Conservation (phyloP, 225 moss, liverwort and hornwort genomes). For the Ulota crispa region DNA sequence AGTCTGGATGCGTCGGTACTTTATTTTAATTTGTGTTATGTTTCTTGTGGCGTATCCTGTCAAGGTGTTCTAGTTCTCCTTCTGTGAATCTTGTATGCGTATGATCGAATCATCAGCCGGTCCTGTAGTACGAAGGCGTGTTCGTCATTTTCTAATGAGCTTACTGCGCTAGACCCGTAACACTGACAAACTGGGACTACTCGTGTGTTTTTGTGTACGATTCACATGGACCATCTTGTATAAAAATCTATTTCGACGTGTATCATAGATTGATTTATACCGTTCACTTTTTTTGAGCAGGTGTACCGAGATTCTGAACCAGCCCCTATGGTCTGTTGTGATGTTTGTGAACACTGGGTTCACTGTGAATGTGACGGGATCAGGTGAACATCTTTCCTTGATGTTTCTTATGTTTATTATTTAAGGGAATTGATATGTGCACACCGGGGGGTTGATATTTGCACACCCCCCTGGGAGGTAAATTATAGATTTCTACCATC, state of each 20-base stretch:
- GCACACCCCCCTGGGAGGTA: too few species aligned
- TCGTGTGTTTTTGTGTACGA: neutral
- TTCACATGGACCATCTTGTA: slow-evolving; percentile 2
- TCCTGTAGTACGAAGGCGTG: neutral
- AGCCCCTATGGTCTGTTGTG: slow-evolving; percentile 98
- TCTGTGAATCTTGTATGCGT: neutral
- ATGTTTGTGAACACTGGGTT: slow-evolving; percentile 97
- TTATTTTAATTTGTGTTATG: neutral
- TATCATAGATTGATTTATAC: slow-evolving; percentile 12
- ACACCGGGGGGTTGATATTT: too few species aligned
- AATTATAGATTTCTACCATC: too few species aligned
- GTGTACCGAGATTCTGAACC: slow-evolving; percentile 97
- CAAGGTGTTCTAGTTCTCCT: slow-evolving; percentile 11
- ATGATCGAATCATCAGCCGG: neutral
- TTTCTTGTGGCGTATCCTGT: neutral
- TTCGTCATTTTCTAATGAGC: neutral
- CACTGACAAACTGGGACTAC: slow-evolving; percentile 5
- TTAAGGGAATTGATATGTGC: too few species aligned
- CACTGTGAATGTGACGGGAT: slow-evolving; percentile 97
- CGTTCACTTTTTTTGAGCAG: slow-evolving; percentile 35
- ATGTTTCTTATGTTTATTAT: neutral
- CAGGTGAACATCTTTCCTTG: slow-evolving; percentile 43
- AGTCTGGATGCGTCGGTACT: neutral
- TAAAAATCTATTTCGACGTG: neutral
- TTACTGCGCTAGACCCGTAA: neutral